Base-by-base conservation (phyloP, 208 protist genomes). In the Balamuthia mandrillaris region DNA sequence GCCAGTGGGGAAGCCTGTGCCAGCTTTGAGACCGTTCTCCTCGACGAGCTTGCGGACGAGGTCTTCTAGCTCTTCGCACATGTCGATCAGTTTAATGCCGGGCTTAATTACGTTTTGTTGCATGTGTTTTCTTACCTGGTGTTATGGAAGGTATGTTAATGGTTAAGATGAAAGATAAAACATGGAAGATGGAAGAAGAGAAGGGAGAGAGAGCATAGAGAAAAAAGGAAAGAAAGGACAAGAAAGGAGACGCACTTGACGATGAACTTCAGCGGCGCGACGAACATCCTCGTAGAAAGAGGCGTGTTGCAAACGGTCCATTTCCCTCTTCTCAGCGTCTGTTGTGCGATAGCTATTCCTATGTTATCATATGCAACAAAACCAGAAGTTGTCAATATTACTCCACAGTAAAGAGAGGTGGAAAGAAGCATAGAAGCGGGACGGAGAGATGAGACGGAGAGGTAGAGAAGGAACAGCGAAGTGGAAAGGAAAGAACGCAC, bases 331-430 rank as follows among this genome's bases (percentile, higher is more conserved):
- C 90, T 98, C 97, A 77, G 94, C 96, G 82, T 85, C 93, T 60
- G 95, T 97, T 79, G 91, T 92, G 39, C 97, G 94, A 51, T 90
- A 95, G n/a, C 89, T 90, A 89, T 98, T 98, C 77, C 92, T 92
- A 37, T 0, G 42, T 83, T 27, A 12, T 51, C n/a, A 66, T 51
- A 54, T 31, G 2, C n/a, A 83, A 84, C 31, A n/a, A 49, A 21
- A 31, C 9, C 58, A 37, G 18, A 86, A 78, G 0, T 87, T 16
- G 42, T 18, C 27, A 85, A 85, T 16, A 81, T 72, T 12, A 37
- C 14, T 45, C 84, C n/a, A n/a, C n/a, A n/a, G n/a, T n/a, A n/a
- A n/a, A n/a, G n/a, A n/a, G n/a, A n/a, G n/a, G n/a, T n/a, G n/a
- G n/a, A n/a, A n/a, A n/a, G n/a, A n/a, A n/a, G n/a, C n/a, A n/a